Base-by-base conservation (phyloP, 2,329 filamentous ascomycete genomes). In the Fusarium verrucosum region DNA sequence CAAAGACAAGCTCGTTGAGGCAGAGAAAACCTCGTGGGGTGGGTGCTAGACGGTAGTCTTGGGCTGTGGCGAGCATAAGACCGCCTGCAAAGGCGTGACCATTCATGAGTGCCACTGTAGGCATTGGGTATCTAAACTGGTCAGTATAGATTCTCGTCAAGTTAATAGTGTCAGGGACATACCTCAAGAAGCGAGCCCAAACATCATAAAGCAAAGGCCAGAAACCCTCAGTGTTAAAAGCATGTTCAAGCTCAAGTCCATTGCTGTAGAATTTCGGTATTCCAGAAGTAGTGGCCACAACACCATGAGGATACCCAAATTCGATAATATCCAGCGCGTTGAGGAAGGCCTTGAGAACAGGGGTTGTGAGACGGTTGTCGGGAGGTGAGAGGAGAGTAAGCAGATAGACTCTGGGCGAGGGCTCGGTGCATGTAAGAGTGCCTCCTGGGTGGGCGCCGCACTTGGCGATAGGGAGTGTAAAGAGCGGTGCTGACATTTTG, bases 231-330 rank as follows among this genome's bases (percentile, higher is more conserved):
- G 85, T 86, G 26, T 78, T 76, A 30, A 82, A 72, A n/a, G 87
- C 89, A 73, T 91, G 85, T 35, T 87, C 82, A 14, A 94, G 84
- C 75, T 95, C 90, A n/a, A 95, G 83, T 0, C 92, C 92, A 77
- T 94, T 94, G 75, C 85, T 89, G 80, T 90, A 95, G 81, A 94
- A 94, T 73, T 95, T 95, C 47, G 81, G 75, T 57, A 94, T 90
- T 43, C 83, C 85, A 37, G 88, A 91, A 1, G 91, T 94, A 7
- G 91, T 94, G 57, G 94, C 80, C 14, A 95, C 82, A 7, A 94
- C 91, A 49, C 92, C 92, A n/a, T 85, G 84, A 1, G 85, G 81
- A 70, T 89, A 82, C 43, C 74, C 83, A 58, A 87, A 84, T 75
- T 93, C 89, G 71, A 95, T 79, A 20, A 92, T 87, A 78, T 95